phyloP scores from a whole-genome alignment of 495 filamentous ascomycete species.

The Pyrenula massariospora region DNA sequence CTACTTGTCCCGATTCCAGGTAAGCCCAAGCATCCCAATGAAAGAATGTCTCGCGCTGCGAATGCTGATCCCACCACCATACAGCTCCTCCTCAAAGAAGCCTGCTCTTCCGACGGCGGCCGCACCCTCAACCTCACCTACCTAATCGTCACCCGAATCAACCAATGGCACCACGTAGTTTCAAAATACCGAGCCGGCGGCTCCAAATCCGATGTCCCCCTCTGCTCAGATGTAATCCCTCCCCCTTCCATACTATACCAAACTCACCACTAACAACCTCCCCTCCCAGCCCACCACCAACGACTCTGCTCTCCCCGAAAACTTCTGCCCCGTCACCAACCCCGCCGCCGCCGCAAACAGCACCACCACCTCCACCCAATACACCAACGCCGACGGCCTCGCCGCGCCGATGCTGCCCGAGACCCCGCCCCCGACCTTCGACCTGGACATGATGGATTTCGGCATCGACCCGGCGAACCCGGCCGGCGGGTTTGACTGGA shows the following conservation, averaged over 20 bases:
- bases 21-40: too few relatives aligned
- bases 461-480: not conserved
- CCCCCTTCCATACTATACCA: too few relatives aligned
- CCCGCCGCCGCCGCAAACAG: conserved; percentile 20
- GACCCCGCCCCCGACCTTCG: not conserved
- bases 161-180: not conserved
- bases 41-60: too few relatives aligned
- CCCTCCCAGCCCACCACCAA: too few relatives aligned
- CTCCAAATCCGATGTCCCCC: too few relatives aligned
- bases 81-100: not conserved
- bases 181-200: not conserved
- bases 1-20: not conserved
- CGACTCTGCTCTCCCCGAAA: conserved; percentile 16
- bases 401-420: not conserved
- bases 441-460: not conserved
- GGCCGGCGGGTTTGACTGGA: not conserved
- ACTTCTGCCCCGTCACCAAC: conserved; percentile 16
- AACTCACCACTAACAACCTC: too few relatives aligned
- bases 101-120: not conserved
- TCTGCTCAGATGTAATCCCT: too few relatives aligned
- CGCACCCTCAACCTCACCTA: not conserved
- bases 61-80: too few relatives aligned
- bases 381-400: not conserved
- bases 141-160: not conserved
- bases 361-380: not conserved